Percentiles rank a stretch among this genome's conserved stretches.
Evolutionary conservation across 768 basidiomycete genomes (phyloP).

Genomic region (Boletus eberwhitei): DNA sequence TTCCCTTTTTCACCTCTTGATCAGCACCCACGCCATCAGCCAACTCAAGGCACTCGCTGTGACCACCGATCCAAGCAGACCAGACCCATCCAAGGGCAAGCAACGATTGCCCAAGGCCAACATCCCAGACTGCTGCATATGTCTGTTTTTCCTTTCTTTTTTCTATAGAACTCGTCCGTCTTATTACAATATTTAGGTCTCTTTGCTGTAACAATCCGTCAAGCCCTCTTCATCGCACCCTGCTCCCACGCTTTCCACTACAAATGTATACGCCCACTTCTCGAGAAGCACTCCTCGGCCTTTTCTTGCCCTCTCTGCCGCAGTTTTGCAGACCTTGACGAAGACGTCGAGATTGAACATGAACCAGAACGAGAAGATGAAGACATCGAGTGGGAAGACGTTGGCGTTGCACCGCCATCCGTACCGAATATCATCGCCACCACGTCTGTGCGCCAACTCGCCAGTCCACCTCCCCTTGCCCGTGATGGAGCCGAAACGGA

Average conservation of each 20-base stretch:
- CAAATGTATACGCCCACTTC: conserved; percentile 93
- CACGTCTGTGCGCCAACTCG: conserved; percentile 12
- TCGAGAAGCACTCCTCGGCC: conserved; percentile 85
- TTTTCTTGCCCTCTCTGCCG: conserved; percentile 96
- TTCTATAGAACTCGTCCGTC: background rate
- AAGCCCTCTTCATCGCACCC: conserved; percentile 95
- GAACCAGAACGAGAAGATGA: conserved; percentile 32
- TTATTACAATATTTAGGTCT: conserved; percentile 39
- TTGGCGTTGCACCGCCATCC: background rate
- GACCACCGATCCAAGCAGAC: conserved; percentile 25
- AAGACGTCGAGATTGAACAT: conserved; percentile 80
- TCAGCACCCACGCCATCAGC: conserved; percentile 70
- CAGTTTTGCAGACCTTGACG: conserved; percentile 92
- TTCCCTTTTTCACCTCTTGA: background rate
- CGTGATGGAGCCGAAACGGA: conserved; percentile 35
- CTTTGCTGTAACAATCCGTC: conserved; percentile 89
- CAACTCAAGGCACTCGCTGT: conserved; percentile 73
- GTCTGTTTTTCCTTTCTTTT: conserved; percentile 42
- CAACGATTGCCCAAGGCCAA: conserved; percentile 34
- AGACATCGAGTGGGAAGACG: conserved; percentile 25
- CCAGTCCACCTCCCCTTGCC: conserved; percentile 21
- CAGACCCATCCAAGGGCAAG: conserved; percentile 20
- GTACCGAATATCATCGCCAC: background rate
- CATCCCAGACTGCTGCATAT: conserved; percentile 91
- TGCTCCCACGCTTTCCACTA: conserved; percentile 96